Evolutionary conservation across 2,329 filamentous ascomycete species (phyloP).

Genomic region (Tricladium varicosporioides): DNA sequence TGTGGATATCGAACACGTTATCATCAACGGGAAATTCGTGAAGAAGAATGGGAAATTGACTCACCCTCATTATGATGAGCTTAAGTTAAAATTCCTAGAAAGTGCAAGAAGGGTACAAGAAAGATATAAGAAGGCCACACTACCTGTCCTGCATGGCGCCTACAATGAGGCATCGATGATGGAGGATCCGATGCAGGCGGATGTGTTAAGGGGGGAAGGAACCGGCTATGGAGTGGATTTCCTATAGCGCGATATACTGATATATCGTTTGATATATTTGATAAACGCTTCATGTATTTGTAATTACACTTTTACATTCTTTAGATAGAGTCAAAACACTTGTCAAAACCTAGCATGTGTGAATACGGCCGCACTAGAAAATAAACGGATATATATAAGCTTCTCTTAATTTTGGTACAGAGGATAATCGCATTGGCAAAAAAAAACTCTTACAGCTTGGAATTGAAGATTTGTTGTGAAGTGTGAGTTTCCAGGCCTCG

Average conservation of each 20-base stretch:
- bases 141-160: background rate
- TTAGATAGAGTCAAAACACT: too few species aligned
- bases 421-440: too few species aligned
- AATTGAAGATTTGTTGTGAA: too few species aligned
- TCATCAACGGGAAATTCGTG: conserved; percentile 40
- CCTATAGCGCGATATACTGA: background rate
- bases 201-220: background rate
- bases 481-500: too few species aligned
- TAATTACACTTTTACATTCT: too few species aligned
- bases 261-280: too few species aligned
- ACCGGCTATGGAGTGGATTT: background rate
- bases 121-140: background rate
- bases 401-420: too few species aligned
- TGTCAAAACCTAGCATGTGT: too few species aligned
- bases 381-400: too few species aligned
- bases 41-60: conserved; percentile 32
- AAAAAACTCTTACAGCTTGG: too few species aligned
- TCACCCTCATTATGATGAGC: conserved; percentile 4
- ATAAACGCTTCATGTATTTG: too few species aligned
- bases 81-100: background rate
- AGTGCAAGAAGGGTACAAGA: background rate
- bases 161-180: background rate
- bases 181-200: background rate
- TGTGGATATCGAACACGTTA: conserved; percentile 42
- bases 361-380: too few species aligned